These are phyloP conservation scores for Pleurotus pulmonarius DNA, from an alignment of 768 basidiomycete genomes.

Conservation along the genomic window DNA sequence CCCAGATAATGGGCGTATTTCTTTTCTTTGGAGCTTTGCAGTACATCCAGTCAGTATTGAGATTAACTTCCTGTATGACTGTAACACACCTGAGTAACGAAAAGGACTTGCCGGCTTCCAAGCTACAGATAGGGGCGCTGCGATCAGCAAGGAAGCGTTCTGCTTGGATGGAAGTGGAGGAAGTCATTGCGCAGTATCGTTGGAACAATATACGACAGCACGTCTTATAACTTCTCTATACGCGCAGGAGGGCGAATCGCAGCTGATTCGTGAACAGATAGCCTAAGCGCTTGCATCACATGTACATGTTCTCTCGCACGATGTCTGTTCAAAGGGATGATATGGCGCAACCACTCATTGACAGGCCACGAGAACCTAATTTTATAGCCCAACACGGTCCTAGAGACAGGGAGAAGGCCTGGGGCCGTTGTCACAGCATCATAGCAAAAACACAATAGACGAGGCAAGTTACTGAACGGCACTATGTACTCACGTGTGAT, in stretches of 20 bases:
- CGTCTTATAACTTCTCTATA: not conserved
- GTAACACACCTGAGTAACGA: constrained; percentile 53
- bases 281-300: constrained; percentile 2
- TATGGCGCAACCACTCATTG: no score
- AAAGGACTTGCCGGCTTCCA: constrained; percentile 69
- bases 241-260: not conserved
- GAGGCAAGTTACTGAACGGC: no score
- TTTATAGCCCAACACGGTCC: no score
- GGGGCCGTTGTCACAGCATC: no score
- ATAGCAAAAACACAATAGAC: no score
- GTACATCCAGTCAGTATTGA: constrained; percentile 9
- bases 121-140: constrained; percentile 69
- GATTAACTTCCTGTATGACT: not conserved
- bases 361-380: no score
- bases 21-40: constrained; percentile 63
- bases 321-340: no score
- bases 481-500: no score
- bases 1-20: constrained; percentile 73
- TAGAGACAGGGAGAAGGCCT: no score
- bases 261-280: not conserved
- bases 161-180: constrained; percentile 26
- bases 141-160: constrained; percentile 76
- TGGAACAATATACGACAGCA: not conserved
- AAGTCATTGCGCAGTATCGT: constrained; percentile 8
- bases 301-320: not conserved